Percentiles rank a stretch among this genome's conserved stretches.
Evolutionary conservation across 2,329 filamentous ascomycete genomes (phyloP).

Genomic region (Sarocladiaceae sp.): DNA sequence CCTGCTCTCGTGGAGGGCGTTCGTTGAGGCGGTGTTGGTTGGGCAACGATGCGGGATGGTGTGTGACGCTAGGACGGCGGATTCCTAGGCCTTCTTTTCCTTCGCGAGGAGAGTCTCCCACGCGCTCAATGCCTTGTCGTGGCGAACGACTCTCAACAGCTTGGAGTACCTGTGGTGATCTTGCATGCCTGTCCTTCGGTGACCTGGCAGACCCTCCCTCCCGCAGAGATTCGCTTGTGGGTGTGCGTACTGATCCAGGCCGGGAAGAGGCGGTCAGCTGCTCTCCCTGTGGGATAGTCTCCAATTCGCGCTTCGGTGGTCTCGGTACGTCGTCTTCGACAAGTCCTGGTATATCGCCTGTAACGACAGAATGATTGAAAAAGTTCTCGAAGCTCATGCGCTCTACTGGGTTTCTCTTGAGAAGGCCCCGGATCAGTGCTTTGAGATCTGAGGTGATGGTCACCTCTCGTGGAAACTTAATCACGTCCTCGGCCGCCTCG

Average conservation of each 20-base stretch:
- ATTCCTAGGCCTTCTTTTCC: conserved; percentile 45
- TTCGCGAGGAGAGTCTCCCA: conserved; percentile 36
- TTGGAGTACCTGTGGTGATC: conserved; percentile 32
- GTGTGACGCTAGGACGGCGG: conserved; percentile 34
- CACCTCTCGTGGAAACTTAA: conserved; percentile 72
- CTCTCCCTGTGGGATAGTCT: conserved; percentile 25
- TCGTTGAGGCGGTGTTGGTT: conserved; percentile 29
- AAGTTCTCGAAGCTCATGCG: conserved; percentile 81
- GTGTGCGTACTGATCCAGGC: not conserved
- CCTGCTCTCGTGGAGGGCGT: conserved; percentile 14
- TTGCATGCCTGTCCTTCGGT: conserved; percentile 26
- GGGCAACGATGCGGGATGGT: conserved; percentile 44
- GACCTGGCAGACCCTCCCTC: conserved; percentile 8
- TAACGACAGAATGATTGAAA: conserved; percentile 69
- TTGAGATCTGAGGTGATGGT: conserved; percentile 72
- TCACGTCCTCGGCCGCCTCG: conserved; percentile 78
- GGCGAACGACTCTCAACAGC: not conserved
- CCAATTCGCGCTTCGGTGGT: conserved; percentile 28
- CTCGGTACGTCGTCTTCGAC: conserved; percentile 67
- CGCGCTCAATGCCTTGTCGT: not conserved
- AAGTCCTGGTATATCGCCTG: conserved; percentile 69
- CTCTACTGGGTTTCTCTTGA: conserved; percentile 82
- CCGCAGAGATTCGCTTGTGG: conserved; percentile 2
- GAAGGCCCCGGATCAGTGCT: conserved; percentile 66
- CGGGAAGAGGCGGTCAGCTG: conserved; percentile 19